Evolutionary conservation across 2,329 filamentous ascomycete species (phyloP), one percentile per base, ranked within the genome.

Genomic region (Venturia oleaginea): DNA sequence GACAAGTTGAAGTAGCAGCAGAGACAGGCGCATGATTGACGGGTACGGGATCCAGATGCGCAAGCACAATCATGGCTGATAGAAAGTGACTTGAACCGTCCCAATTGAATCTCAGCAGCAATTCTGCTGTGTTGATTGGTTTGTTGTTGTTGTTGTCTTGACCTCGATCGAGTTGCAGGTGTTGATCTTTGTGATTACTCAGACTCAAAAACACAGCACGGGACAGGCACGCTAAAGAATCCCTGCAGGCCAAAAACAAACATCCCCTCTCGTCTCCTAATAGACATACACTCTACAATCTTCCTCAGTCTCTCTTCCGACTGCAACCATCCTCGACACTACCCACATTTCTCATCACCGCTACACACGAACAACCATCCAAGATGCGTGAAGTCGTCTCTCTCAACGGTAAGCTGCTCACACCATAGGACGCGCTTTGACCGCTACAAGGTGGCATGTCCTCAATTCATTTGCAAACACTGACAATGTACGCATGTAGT

Each of bases 371-470:
- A 27, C 19, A 13, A 59, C 11, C 13, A 55, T 27, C n/a, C 63
- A 64, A 42, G 22, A 68, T 67, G 67, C 72, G 68, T 70, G 93
- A 97, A 87, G 92, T 97, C 79, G 96, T 97, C 81, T 93, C 89
- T 83, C 90, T 97, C 86, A 97, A 97, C 86, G 92, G 93, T 97
- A 86, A 76, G 89, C 73, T 71, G 69, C 68, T 68, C 69, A 69
- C 69, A 68, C 69, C 68, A 67, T 60, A 67, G n/a, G 2, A 68
- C 71, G 73, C 74, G 72, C 73, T 74, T 73, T 77, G 75, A 78
- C 76, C 78, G 76, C 77, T 74, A 70, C 66, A 65, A 65, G 67
- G 67, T 64, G 68, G 69, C 15, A 62, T 68, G 61, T 61, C 51
- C 67, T 30, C 37, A 62, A 63, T 67, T 2, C 67, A 59, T 68